These are phyloP conservation scores for Biancaea sappan DNA, from an alignment of 306 rosid species.

Conservation along the genomic window DNA sequence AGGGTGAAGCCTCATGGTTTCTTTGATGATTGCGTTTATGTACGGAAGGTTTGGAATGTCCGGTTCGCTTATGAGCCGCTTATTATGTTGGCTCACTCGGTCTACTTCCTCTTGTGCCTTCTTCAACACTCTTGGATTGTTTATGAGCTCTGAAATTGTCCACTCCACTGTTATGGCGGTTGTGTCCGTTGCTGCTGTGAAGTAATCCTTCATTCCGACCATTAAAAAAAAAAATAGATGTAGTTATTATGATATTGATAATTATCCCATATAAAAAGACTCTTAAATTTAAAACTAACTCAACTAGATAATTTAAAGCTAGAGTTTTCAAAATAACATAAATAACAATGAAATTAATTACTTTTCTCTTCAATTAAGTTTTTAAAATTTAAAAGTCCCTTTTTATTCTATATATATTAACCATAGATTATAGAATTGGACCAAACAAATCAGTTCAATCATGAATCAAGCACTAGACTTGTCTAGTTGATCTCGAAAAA, in stretches of 20 bases:
- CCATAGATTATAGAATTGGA: no score
- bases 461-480: no score
- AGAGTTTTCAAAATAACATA: no score
- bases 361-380: no score
- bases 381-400: no score
- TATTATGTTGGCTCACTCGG: constrained; percentile 26
- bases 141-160: constrained; percentile 54
- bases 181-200: constrained; percentile 50
- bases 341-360: no score
- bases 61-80: constrained; percentile 48
- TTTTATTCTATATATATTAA: no score
- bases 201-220: constrained; percentile 40
- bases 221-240: neutral
- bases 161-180: constrained; percentile 46
- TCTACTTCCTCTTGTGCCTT: constrained; percentile 52
- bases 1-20: constrained; percentile 54
- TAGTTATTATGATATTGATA: neutral
- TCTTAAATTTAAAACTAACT: no score
- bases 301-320: no score
- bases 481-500: no score
- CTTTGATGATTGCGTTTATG: constrained; percentile 52
- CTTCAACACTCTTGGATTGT: constrained; percentile 47
- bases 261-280: no score
- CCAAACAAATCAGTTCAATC: no score
- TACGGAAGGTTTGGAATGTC: constrained; percentile 51